Conservation (phyloP, 2,329 filamentous ascomycete genomes). For the Xylariales sp. region DNA sequence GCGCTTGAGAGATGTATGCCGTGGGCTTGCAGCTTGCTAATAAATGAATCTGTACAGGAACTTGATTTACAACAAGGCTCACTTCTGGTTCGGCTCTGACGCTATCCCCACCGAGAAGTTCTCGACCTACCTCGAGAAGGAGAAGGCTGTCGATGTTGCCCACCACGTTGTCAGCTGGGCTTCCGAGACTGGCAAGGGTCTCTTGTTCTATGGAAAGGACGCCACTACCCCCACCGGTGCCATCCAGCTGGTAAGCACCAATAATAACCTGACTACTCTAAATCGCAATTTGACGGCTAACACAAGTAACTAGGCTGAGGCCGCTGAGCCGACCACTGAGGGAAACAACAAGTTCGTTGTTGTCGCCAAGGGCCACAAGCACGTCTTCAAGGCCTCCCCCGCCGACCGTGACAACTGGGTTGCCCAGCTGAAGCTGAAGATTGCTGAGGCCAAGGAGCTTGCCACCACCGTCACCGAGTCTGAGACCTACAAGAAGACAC, state of each 20-base stretch:
- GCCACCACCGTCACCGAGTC: slow-evolving; percentile 68
- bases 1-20: no score
- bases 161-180: slow-evolving; percentile 86
- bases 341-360: slow-evolving; percentile 81
- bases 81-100: slow-evolving; percentile 81
- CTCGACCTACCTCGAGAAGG: slow-evolving; percentile 73
- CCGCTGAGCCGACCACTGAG: slow-evolving; percentile 68
- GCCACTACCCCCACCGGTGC: slow-evolving; percentile 69
- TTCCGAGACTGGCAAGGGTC: slow-evolving; percentile 88
- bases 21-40: no score
- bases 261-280: slow-evolving; percentile 16
- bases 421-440: slow-evolving; percentile 74
- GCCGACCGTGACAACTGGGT: slow-evolving; percentile 93
- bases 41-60: slow-evolving; percentile 60
- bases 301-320: slow-evolving; percentile 43
- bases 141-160: slow-evolving; percentile 73
- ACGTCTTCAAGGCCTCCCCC: slow-evolving; percentile 81
- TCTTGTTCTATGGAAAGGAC: slow-evolving; percentile 87
- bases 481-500: slow-evolving; percentile 83
- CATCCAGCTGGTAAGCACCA: slow-evolving; percentile 73
- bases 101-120: slow-evolving; percentile 71
- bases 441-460: slow-evolving; percentile 78
- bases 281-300: slow-evolving; percentile 14
- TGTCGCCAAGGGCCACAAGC: slow-evolving; percentile 82
- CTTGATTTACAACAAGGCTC: slow-evolving; percentile 86